phyloP scores from a whole-genome alignment of 2,329 filamentous ascomycete genomes.

The Aspergillus ochraceus region DNA sequence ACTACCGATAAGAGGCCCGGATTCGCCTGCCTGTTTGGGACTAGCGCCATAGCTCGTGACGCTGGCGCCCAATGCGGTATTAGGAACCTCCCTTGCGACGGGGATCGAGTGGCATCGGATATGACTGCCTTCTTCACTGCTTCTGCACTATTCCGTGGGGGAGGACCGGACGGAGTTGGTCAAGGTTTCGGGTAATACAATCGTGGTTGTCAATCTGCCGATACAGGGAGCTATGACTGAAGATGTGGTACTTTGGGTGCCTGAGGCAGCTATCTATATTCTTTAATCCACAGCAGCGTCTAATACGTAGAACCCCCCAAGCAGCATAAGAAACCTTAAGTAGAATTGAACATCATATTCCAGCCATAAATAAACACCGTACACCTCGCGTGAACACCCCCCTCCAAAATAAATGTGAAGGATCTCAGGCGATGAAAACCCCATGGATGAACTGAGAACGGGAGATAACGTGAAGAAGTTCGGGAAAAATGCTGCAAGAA shows the following conservation, averaged over 20 bases:
- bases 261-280: neutral
- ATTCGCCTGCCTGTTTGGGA: neutral
- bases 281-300: no score
- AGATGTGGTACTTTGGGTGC: neutral
- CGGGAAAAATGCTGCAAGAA: constrained; percentile 28
- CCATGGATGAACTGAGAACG: constrained; percentile 25
- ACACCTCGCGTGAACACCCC: constrained; percentile 32
- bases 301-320: no score
- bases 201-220: neutral
- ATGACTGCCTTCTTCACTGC: neutral
- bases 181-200: neutral
- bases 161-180: neutral
- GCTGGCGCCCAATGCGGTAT: neutral
- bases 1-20: neutral
- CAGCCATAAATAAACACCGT: constrained; percentile 31
- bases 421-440: constrained; percentile 16
- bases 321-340: neutral
- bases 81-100: neutral
- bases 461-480: constrained; percentile 13
- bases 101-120: neutral
- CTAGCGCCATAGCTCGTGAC: neutral
- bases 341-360: constrained; percentile 28
- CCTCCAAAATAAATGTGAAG: constrained; percentile 24
- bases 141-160: neutral
- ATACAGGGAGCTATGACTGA: neutral